phyloP scores from a whole-genome alignment of 768 basidiomycete genomes.

The Strobilomyces dryophilus region DNA sequence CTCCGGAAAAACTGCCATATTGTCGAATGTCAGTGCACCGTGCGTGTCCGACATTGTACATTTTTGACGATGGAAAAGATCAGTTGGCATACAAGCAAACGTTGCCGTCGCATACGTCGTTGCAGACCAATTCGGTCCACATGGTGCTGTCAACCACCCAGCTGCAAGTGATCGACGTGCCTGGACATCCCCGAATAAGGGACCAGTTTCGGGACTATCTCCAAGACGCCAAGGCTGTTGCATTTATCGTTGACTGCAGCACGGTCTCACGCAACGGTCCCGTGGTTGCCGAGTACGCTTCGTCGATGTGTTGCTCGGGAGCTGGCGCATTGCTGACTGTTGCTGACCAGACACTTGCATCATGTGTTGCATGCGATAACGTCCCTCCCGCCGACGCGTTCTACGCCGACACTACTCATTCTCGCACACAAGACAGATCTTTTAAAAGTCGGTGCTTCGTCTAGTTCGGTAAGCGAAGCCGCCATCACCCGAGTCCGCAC shows the following conservation, averaged over 20 bases:
- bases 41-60: neutral
- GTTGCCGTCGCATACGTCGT: constrained; percentile 68
- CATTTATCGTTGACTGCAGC: constrained; percentile 78
- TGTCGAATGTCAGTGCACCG: constrained; percentile 54
- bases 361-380: constrained; percentile 63
- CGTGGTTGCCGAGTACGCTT: constrained; percentile 73
- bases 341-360: constrained; percentile 60
- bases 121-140: constrained; percentile 64
- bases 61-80: constrained; percentile 10
- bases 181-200: constrained; percentile 80
- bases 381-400: constrained; percentile 68
- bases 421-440: constrained; percentile 78
- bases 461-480: constrained; percentile 37
- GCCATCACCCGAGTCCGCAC: constrained; percentile 69
- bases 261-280: constrained; percentile 73
- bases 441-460: constrained; percentile 43
- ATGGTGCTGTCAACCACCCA: constrained; percentile 42
- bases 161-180: constrained; percentile 66
- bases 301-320: neutral
- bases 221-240: constrained; percentile 56
- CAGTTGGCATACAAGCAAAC: constrained; percentile 66
- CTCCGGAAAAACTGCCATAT: constrained; percentile 76
- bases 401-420: constrained; percentile 56
- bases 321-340: constrained; percentile 1
- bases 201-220: constrained; percentile 70